Percentiles rank a stretch among this genome's conserved stretches.
phyloP scores from a whole-genome alignment of 2,329 filamentous ascomycete genomes.

The Xylariaceae sp. region DNA sequence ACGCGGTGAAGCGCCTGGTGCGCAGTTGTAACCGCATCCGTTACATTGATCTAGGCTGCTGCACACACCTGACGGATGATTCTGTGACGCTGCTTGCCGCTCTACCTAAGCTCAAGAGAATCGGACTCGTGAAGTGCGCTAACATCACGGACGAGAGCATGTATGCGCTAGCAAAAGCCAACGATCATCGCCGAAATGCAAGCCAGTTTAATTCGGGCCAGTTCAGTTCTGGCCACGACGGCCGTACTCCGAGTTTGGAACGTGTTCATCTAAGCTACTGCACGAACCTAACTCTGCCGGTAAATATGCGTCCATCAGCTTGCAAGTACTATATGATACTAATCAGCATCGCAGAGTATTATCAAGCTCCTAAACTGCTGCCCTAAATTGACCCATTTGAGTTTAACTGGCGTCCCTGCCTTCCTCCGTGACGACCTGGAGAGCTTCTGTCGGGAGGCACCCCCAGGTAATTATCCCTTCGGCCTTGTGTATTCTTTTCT shows the following conservation, averaged over 20 bases:
- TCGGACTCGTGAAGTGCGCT: slow-evolving; percentile 92
- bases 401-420: slow-evolving; percentile 89
- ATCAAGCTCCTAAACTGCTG: slow-evolving; percentile 88
- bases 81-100: slow-evolving; percentile 84
- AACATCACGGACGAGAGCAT: slow-evolving; percentile 91
- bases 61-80: slow-evolving; percentile 82
- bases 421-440: slow-evolving; percentile 88
- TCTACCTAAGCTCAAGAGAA: slow-evolving; percentile 90
- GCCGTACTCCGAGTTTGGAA: slow-evolving; percentile 74
- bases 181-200: slow-evolving; percentile 57
- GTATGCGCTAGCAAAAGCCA: slow-evolving; percentile 77
- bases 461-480: slow-evolving; percentile 60
- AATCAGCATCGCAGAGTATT: slow-evolving; percentile 70
- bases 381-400: slow-evolving; percentile 89
- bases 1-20: slow-evolving; percentile 83
- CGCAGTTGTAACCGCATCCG: slow-evolving; percentile 89
- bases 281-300: slow-evolving; percentile 79
- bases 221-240: slow-evolving; percentile 55
- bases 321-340: not conserved
- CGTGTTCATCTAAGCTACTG: slow-evolving; percentile 97
- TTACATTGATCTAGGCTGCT: slow-evolving; percentile 98
- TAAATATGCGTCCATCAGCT: slow-evolving; percentile 47
- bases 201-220: too few species aligned
- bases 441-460: slow-evolving; percentile 84
- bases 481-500: not conserved